Conservation (phyloP, 2,329 filamentous ascomycete genomes). For the Dactylonectria estremocensis region DNA sequence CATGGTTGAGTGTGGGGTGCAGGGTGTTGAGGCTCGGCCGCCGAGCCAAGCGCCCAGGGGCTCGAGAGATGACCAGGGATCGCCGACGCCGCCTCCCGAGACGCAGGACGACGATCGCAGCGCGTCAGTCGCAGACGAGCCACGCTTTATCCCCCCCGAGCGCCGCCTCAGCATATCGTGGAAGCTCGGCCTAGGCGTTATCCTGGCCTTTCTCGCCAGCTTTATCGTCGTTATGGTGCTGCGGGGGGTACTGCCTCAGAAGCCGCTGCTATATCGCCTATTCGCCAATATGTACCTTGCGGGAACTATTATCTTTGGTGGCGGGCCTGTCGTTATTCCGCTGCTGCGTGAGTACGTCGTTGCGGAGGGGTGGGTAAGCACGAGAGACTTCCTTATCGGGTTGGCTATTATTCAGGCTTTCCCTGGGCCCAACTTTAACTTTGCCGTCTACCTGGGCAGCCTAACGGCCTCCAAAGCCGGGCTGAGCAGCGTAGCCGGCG, state of each 20-base stretch:
- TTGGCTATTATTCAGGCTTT: slow-evolving; percentile 81
- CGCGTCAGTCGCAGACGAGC: slow-evolving; percentile 19
- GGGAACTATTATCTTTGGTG: slow-evolving; percentile 78
- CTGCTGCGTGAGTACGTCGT: slow-evolving; percentile 76
- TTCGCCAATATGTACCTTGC: slow-evolving; percentile 83
- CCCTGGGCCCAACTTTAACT: slow-evolving; percentile 66
- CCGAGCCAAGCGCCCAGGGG: neutral
- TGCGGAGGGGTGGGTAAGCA: slow-evolving; percentile 77
- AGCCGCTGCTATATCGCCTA: slow-evolving; percentile 69
- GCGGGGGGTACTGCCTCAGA: slow-evolving; percentile 57
- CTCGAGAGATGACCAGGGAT: neutral
- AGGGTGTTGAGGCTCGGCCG: too few relatives aligned
- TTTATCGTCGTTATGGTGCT: slow-evolving; percentile 72
- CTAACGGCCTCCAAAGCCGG: slow-evolving; percentile 61
- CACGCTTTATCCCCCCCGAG: slow-evolving; percentile 53
- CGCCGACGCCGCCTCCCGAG: too few relatives aligned
- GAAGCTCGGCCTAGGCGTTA: slow-evolving; percentile 60
- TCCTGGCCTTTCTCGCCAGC: slow-evolving; percentile 65
- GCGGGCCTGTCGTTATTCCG: slow-evolving; percentile 76
- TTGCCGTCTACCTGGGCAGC: slow-evolving; percentile 71
- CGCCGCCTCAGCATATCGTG: slow-evolving; percentile 58
- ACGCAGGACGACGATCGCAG: too few relatives aligned
- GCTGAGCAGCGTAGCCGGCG: slow-evolving; percentile 60
- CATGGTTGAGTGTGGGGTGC: slow-evolving; percentile 9
- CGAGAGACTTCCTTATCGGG: slow-evolving; percentile 80